Percentiles rank a stretch among this genome's conserved stretches.
Conservation (phyloP, 805 yeast species). For the Cyberlindnera maclurae region DNA sequence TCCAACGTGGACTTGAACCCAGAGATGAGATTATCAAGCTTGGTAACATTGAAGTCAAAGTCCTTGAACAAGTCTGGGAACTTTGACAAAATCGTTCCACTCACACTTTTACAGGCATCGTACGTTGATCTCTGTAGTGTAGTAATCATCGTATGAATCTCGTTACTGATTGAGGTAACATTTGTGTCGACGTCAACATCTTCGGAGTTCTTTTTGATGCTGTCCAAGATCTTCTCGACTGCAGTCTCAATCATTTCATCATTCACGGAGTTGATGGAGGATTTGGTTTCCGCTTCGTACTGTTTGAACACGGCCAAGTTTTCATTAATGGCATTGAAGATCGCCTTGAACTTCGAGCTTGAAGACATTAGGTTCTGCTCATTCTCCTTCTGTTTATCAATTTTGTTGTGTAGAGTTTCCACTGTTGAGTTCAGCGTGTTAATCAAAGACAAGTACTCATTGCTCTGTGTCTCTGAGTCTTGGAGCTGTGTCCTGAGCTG, state of each 20-base stretch:
- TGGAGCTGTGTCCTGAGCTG: conserved; percentile 19
- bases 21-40: conserved; percentile 7
- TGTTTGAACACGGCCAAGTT: conserved; percentile 22
- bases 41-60: conserved; percentile 11
- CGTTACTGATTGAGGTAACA: conserved; percentile 7
- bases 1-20: conserved; percentile 11
- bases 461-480: conserved; percentile 17
- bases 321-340: conserved; percentile 24
- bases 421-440: conserved; percentile 22
- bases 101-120: conserved; percentile 20
- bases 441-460: conserved; percentile 19
- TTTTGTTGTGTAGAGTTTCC: conserved; percentile 23
- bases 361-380: conserved; percentile 27
- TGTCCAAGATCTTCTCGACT: conserved; percentile 2
- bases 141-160: conserved; percentile 9
- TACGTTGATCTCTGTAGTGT: conserved; percentile 14
- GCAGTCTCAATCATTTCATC: conserved; percentile 5
- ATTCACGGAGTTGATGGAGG: conserved; percentile 10
- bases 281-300: conserved; percentile 18
- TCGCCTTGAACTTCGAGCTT: conserved; percentile 26
- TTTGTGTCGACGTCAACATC: conserved; percentile 2
- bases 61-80: conserved; percentile 18
- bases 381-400: conserved; percentile 25
- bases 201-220: background rate
- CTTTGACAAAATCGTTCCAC: conserved; percentile 16